Evolutionary conservation across 2,329 filamentous ascomycete genomes (phyloP), one percentile per base, ranked within the genome.

Genomic region (Penicillium polonicum): DNA sequence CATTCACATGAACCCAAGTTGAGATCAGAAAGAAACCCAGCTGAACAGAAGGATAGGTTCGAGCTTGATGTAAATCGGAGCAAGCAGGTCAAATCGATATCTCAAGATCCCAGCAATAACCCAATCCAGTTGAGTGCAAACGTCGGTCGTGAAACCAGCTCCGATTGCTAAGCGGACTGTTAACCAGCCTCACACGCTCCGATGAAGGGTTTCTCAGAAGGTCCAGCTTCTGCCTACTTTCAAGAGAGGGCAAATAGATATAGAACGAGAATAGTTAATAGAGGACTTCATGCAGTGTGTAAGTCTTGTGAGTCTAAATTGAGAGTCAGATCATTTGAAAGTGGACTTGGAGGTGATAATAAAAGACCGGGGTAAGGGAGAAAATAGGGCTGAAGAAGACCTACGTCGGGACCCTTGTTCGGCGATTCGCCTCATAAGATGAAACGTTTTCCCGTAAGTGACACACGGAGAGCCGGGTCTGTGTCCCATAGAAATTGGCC

Each of bases 371-470:
- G 54, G 29, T 41, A 35, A 41, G 38, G 54, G 23, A 25, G 29
- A 36, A 39, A 56, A 61, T 65, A 66, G 61, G 64, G 64, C 64
- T 66, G 64, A 65, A 48, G 23, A 46, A 31, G 33, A 53, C 60
- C 57, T 58, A 57, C 58, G 57, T 60, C 55, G 55, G 58, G 48
- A 58, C 62, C 60, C 61, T 63, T 45, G 50, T 52, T 61, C 41
- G 59, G 64, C 64, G 64, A 67, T 61, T 65, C 60, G 64, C 65
- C 63, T 66, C 62, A 67, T 66, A 57, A 60, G 61, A 65, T 65
- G 64, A 65, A 65, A 66, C 64, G 64, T 64, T 66, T 60, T 57
- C 54, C 58, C 60, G 57, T 59, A 52, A 62, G 62, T 67, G 56
- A 66, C 60, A 67, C 63, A 67, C 64, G 63, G 46, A 51, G 53